Percentiles rank a stretch among this genome's conserved stretches.
These are phyloP conservation scores for Aspergillus viridinutans DNA, from an alignment of 2,329 filamentous ascomycete genomes.

Conservation along the genomic window DNA sequence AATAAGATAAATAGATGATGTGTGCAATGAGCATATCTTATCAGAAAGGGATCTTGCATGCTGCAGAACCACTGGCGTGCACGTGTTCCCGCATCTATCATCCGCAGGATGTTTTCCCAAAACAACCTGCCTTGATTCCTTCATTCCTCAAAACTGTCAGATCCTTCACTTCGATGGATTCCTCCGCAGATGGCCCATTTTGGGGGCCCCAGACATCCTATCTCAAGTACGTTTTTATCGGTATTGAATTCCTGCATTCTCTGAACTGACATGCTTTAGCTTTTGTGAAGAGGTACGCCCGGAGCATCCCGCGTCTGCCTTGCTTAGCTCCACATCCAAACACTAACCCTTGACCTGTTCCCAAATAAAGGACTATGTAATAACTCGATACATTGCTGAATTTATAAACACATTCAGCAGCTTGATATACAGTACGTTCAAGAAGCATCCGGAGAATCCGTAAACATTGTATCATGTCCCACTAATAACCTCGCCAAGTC, in stretches of 20 bases:
- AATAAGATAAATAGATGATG: not conserved
- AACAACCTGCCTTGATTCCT: not conserved
- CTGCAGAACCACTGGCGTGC: not conserved
- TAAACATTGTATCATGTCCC: not conserved
- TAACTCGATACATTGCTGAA: slow-evolving; percentile 43
- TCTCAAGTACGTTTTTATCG: slow-evolving; percentile 20
- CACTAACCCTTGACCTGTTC: not conserved
- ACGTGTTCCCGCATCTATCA: not conserved
- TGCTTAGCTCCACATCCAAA: not conserved
- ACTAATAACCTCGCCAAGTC: slow-evolving; percentile 20
- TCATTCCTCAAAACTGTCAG: not conserved
- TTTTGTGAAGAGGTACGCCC: slow-evolving; percentile 27
- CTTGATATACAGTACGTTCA: slow-evolving; percentile 29
- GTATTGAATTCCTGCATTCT: not conserved
- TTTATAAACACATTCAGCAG: slow-evolving; percentile 46
- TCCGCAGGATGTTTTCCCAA: not conserved
- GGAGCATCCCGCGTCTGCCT: not conserved
- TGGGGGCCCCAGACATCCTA: slow-evolving; percentile 28
- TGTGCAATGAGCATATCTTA: no score
- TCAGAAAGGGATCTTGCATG: no score
- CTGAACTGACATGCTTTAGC: slow-evolving; percentile 9
- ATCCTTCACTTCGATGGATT: not conserved
- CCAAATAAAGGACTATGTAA: slow-evolving; percentile 31
- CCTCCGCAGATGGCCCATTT: slow-evolving; percentile 11
- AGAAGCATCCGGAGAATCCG: not conserved